These are phyloP conservation scores for Talaromyces funiculosus DNA, from an alignment of 2,329 filamentous ascomycete species.

Conservation along the genomic window DNA sequence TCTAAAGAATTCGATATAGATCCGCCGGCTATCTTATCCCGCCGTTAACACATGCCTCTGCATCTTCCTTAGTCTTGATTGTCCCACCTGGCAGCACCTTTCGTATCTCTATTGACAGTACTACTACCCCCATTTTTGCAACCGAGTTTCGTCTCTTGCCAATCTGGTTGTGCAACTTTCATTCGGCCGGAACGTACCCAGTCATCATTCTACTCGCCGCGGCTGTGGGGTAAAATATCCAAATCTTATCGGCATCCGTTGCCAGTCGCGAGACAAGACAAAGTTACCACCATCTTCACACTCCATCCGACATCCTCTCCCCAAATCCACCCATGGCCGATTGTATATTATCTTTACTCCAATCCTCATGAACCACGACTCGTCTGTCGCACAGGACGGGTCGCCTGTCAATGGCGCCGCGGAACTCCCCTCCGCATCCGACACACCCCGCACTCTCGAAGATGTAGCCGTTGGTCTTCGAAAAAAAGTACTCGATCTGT, in stretches of 20 bases:
- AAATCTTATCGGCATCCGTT: slow-evolving; percentile 1
- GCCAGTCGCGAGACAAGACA: background rate
- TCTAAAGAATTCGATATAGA: background rate
- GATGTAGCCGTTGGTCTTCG: slow-evolving; percentile 11
- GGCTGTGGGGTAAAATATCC: background rate
- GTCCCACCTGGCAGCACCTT: background rate
- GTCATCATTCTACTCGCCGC: background rate
- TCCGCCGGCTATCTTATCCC: background rate
- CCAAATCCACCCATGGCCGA: background rate
- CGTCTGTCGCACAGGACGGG: slow-evolving; percentile 2
- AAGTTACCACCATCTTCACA: background rate
- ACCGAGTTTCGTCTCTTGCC: background rate
- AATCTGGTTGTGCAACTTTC: background rate
- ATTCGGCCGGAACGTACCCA: background rate
- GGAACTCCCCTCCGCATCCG: slow-evolving; percentile 2
- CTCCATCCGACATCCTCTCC: background rate
- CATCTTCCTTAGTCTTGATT: background rate
- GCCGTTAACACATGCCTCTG: background rate
- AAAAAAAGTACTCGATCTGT: slow-evolving; percentile 6
- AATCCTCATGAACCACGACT: slow-evolving; percentile 5
- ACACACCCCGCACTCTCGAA: slow-evolving; percentile 11
- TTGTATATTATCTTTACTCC: background rate
- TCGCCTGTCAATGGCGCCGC: slow-evolving; percentile 8
- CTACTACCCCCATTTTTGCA: background rate
- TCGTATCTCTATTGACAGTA: background rate